phyloP scores from a whole-genome alignment of 2,329 filamentous ascomycete genomes.

The Pleurostoma richardsiae region DNA sequence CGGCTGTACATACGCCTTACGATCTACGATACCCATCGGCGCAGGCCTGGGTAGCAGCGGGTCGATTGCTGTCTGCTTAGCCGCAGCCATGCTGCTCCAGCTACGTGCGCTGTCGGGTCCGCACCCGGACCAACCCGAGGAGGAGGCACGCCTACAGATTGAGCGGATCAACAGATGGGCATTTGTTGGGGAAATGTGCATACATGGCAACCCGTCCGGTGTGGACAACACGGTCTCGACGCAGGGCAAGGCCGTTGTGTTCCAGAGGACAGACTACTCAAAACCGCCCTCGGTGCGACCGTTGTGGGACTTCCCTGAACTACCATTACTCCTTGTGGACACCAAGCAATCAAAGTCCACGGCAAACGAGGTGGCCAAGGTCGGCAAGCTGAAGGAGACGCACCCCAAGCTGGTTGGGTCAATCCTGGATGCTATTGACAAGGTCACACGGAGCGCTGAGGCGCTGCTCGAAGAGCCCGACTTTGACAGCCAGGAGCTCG shows the following conservation, averaged over 20 bases:
- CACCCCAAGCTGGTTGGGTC: conserved; percentile 74
- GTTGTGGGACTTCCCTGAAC: conserved; percentile 83
- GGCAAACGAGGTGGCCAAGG: conserved; percentile 78
- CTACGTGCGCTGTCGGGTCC: conserved; percentile 84
- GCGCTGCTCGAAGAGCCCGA: conserved; percentile 52
- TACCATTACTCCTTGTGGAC: conserved; percentile 85
- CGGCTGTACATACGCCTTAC: conserved; percentile 81
- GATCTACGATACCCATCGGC: conserved; percentile 89
- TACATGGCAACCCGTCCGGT: conserved; percentile 93
- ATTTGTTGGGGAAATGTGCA: conserved; percentile 94
- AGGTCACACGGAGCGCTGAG: conserved; percentile 54
- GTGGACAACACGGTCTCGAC: conserved; percentile 96
- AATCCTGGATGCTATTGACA: conserved; percentile 82
- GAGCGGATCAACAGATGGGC: conserved; percentile 98
- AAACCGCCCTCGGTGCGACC: conserved; percentile 73
- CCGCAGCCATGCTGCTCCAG: conserved; percentile 79
- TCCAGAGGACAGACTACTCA: conserved; percentile 72
- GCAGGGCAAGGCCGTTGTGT: conserved; percentile 90
- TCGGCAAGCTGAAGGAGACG: conserved; percentile 62
- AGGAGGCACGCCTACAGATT: conserved; percentile 84
- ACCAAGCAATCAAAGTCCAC: conserved; percentile 87
- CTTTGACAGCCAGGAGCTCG: conserved; percentile 61
- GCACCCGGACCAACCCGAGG: conserved; percentile 81
- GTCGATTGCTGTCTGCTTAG: conserved; percentile 87
- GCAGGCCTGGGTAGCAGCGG: conserved; percentile 90